A percentile compares a stretch with the other conserved stretches of the same genome.
Conservation (phyloP, 805 yeast genomes). For the Candida ulmi region DNA sequence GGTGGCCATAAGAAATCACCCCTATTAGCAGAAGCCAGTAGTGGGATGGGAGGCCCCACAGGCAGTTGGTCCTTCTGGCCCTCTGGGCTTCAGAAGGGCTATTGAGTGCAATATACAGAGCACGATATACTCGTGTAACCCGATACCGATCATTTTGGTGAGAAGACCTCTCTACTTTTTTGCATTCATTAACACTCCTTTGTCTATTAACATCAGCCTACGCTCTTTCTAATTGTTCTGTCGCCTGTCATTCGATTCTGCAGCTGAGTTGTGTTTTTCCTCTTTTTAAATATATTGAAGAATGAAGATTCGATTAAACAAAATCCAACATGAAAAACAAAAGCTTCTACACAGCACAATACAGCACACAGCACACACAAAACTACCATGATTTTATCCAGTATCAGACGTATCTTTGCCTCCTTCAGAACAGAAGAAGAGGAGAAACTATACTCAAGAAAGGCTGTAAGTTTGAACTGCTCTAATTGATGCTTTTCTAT, state of each 20-base stretch:
- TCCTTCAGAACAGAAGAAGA: conserved; percentile 85
- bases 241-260: conserved; percentile 3
- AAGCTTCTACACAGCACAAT: too few species aligned
- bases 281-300: too few species aligned
- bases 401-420: conserved; percentile 71
- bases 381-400: conserved; percentile 53
- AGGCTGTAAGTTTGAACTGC: conserved; percentile 47
- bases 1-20: conserved; percentile 45
- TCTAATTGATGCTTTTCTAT: too few species aligned
- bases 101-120: conserved; percentile 61
- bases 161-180: conserved; percentile 31
- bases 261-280: too few species aligned
- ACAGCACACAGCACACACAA: too few species aligned
- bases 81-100: conserved; percentile 29
- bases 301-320: too few species aligned
- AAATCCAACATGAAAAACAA: too few species aligned
- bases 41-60: conserved; percentile 50
- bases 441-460: conserved; percentile 68
- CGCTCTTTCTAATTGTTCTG: not conserved
- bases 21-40: not conserved
- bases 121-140: conserved; percentile 31
- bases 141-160: conserved; percentile 59
- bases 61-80: conserved; percentile 43
- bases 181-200: too few species aligned
- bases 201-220: too few species aligned